Evolutionary conservation across 2,329 filamentous ascomycete species (phyloP).

Genomic region (Neopestalotiopsis rosae): DNA sequence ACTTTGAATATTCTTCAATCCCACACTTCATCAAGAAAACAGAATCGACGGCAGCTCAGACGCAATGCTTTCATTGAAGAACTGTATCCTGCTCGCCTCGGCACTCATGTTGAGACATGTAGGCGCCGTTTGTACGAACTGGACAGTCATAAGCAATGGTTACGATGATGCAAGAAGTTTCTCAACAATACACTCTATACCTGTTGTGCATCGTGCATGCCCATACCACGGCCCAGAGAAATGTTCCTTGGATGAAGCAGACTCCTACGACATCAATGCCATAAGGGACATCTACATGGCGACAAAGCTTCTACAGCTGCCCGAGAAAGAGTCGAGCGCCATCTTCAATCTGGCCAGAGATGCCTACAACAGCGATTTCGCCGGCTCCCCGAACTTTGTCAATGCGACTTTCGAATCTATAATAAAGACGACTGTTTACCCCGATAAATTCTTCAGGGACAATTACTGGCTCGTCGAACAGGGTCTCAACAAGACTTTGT

Average conservation of each 20-base stretch:
- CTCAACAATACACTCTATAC: neutral
- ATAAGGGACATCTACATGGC: neutral
- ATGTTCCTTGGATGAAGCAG: neutral
- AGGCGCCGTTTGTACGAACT: neutral
- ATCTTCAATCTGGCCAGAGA: conserved; percentile 16
- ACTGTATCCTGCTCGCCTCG: neutral
- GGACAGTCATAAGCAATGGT: neutral
- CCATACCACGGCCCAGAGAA: neutral
- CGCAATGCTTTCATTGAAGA: neutral
- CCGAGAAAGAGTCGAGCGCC: conserved; percentile 8
- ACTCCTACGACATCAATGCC: conserved; percentile 6
- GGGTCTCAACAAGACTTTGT: conserved; percentile 10
- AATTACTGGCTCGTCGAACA: conserved; percentile 1
- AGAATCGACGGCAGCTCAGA: neutral
- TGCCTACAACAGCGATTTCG: conserved; percentile 6
- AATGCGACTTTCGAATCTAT: neutral
- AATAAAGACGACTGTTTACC: neutral
- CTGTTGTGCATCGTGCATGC: neutral
- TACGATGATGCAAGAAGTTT: neutral
- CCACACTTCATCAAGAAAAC: neutral
- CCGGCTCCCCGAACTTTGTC: neutral
- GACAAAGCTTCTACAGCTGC: neutral
- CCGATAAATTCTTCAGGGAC: conserved; percentile 2
- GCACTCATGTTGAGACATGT: neutral
- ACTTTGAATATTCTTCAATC: neutral